Evolutionary conservation across 495 filamentous ascomycete genomes (phyloP), one percentile per base, ranked within the genome.

Genomic region (Podospora didyma): DNA sequence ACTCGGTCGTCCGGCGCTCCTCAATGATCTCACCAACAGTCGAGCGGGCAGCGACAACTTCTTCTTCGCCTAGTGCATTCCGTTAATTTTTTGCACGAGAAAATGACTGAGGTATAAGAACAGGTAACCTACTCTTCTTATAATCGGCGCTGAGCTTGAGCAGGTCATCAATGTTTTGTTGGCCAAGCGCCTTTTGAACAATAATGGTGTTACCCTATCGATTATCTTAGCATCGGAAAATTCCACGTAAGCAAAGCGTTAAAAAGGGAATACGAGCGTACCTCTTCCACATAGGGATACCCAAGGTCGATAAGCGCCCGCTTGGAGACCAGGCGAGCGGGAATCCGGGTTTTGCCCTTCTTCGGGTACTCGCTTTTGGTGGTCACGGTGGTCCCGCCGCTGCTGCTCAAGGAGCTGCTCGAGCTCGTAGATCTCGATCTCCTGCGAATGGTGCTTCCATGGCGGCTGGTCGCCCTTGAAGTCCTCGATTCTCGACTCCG

Each of bases 241-340:
- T 5, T 28, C 48, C 44, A 53, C 35, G 51, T 44, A 22, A 55
- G 16, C n/a, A 10, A 23, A 12, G 19, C 39, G 20, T 46, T 59
- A 26, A 14, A 22, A 28, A 31, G 2, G 12, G 9, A 22, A 37
- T 37, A 4, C 16, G 3, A 37, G 49, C 78, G 45, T 73, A 93
- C 89, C 75, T 96, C 91, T 76, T 94, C 89, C 47, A 88, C 79
- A 65, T 84, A 96, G 2, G 91, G 89, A 75, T 95, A 96, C 10
- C 89, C 88, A 22, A 92, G 74, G 46, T 94, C 88, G 57, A 90
- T 83, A 50, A 96, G 80, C 14, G 89, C 92, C 60, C 82, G 76
- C 68, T 86, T 83, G 63, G 87, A 85, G 39, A 92, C 87, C 54
- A 95, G 77, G 41, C 85, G 80, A 37, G 80, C 80, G 0, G 92